Conservation (phyloP, 192 early-diverging fungal genomes). For the Dissophora globulifera region DNA sequence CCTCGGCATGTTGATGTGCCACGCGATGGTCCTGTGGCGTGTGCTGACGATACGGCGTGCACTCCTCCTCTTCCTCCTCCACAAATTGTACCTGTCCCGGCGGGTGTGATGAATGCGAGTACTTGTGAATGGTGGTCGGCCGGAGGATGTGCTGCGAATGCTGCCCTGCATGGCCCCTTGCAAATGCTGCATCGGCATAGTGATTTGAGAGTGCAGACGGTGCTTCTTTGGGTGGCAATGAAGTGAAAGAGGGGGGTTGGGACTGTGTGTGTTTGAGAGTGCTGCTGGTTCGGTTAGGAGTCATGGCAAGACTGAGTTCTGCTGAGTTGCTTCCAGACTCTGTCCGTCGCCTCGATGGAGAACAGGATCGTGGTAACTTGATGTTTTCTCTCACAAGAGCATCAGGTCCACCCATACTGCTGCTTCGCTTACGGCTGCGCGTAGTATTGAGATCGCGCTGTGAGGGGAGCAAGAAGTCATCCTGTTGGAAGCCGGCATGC, state of each 20-base stretch:
- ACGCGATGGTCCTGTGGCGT: background rate
- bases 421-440: slow-evolving; percentile 15
- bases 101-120: slow-evolving; percentile 5
- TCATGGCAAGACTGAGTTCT: background rate
- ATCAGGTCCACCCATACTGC: slow-evolving; percentile 18
- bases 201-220: background rate
- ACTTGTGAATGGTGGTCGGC: background rate
- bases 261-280: background rate
- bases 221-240: background rate
- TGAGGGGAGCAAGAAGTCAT: background rate
- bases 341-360: slow-evolving; percentile 7
- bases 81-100: background rate
- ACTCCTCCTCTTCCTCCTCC: slow-evolving; percentile 19
- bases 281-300: background rate
- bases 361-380: slow-evolving; percentile 27
- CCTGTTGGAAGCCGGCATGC: slow-evolving; percentile 1
- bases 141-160: background rate
- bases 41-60: background rate
- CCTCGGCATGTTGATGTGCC: background rate
- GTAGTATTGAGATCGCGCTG: background rate
- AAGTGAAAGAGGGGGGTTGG: background rate
- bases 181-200: background rate
- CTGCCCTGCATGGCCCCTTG: background rate
- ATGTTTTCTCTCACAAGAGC: slow-evolving; percentile 12
- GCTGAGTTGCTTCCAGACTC: background rate